A percentile compares a stretch with the other conserved stretches of the same genome.
Conservation (phyloP, 148 eudicot genomes). For the Silene uniflora region DNA sequence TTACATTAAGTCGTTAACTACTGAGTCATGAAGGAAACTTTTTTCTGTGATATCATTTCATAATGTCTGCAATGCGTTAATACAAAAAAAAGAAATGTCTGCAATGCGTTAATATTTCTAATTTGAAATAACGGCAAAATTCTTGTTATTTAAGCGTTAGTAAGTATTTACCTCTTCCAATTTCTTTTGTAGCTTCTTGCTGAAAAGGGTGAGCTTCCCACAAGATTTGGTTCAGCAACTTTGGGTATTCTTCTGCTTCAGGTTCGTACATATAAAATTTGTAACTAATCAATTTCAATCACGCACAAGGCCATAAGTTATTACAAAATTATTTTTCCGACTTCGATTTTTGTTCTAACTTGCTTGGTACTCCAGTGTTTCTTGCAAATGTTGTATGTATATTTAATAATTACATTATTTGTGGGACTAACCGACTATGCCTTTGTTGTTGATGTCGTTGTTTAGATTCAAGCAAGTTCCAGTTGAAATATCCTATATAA, state of each 20-base stretch:
- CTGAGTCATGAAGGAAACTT: background rate
- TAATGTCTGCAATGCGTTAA: background rate
- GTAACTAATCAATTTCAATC: conserved; percentile 16
- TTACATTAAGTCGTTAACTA: background rate
- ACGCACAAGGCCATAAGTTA: background rate
- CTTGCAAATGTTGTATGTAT: background rate
- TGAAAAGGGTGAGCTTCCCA: conserved; percentile 98
- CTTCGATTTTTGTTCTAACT: too few species aligned
- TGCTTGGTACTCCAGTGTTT: background rate
- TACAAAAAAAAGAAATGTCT: too few species aligned
- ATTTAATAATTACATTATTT: too few species aligned
- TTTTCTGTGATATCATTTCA: background rate
- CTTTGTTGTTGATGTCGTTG: background rate
- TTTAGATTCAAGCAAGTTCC: background rate
- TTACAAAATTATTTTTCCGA: background rate
- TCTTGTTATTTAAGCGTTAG: background rate
- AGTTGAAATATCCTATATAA: background rate
- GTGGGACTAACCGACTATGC: background rate
- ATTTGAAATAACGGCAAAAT: background rate
- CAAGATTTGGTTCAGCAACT: conserved; percentile 94
- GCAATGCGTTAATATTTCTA: background rate
- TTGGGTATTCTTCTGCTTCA: conserved; percentile 92
- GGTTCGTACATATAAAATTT: conserved; percentile 36
- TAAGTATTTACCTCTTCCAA: background rate
- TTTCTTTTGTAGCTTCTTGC: conserved; percentile 77